Evolutionary conservation across 306 rosid genomes (phyloP), one percentile per base, ranked within the genome.

Genomic region (Quercus berberidifolia): DNA sequence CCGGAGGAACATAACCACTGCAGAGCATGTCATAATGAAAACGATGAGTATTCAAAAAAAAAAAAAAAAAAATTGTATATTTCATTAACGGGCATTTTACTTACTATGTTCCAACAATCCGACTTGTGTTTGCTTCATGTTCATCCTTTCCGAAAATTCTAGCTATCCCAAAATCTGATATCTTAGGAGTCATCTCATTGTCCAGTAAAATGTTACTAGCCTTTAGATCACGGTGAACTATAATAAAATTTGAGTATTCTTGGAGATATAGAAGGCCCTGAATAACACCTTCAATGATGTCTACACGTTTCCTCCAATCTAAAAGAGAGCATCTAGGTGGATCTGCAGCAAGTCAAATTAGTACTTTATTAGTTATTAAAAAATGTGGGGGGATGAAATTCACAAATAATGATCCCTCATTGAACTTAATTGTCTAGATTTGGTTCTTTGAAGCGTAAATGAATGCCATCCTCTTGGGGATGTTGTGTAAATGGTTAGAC

Each of bases 211-310:
- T 82, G 62, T 92, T 92, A 65, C 94, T 87, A 10, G 91, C 84
- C 82, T 91, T 91, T 20, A 91, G 76, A 83, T 91, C 93, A 19
- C 97, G 72, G 31, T 91, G 94, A 77, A 90, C 86, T 57, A 92
- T 86, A 5, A 90, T 92, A 54, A 87, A 79, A 68, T 91, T 89
- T n/a, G 97, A 92, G 79, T 90, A 86, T 70, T 92, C 93, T 74
- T 90, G 93, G 69, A 90, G 95, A 81, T 92, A 92, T 21, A 90
- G 81, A 84, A 92, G 93, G 38, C 97, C 95, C 75, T 90, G 95
- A 73, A 78, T 88, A 62, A 92, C 64, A 21, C 93, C 95, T 78
- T 88, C 90, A 35, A 92, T 90, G 57, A 90, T 85, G 41, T 87
- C 87, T 26, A 88, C 88, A 56, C 87, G 84, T 60, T 74, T 85